These are phyloP conservation scores for Leishmania aethiopica DNA, from an alignment of 208 protist genomes.

Conservation along the genomic window DNA sequence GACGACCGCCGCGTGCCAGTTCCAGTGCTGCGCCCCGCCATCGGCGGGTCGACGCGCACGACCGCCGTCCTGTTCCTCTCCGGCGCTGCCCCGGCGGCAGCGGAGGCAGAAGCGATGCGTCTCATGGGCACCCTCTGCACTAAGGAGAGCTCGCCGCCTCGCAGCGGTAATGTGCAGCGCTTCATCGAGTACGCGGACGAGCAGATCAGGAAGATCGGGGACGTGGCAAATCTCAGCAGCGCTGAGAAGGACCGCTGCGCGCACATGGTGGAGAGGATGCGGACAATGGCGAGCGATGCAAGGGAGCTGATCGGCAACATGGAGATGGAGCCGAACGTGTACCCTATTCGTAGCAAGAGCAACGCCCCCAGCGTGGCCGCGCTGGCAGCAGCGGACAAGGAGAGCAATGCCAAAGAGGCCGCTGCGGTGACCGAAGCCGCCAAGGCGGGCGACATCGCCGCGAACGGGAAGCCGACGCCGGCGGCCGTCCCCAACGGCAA, in stretches of 20 bases:
- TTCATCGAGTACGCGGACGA: conserved; percentile 67
- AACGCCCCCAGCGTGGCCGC: background rate
- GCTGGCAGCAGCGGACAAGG: conserved; percentile 8
- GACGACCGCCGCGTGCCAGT: conserved; percentile 50
- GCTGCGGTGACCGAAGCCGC: background rate
- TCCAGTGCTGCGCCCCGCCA: conserved; percentile 41
- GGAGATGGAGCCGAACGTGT: conserved; percentile 47
- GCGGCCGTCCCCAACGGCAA: background rate
- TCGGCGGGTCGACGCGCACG: conserved; percentile 53
- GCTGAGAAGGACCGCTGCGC: conserved; percentile 27
- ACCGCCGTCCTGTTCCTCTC: conserved; percentile 34
- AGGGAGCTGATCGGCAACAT: conserved; percentile 42
- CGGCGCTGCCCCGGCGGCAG: conserved; percentile 33
- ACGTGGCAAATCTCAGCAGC: conserved; percentile 23
- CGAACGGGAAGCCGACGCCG: background rate
- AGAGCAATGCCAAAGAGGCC: background rate
- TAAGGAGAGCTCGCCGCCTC: conserved; percentile 50
- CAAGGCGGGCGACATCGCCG: too few relatives aligned
- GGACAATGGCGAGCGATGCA: conserved; percentile 43
- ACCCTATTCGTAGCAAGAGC: conserved; percentile 30
- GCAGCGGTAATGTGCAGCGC: conserved; percentile 78
- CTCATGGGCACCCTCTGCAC: conserved; percentile 31
- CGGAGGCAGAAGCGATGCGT: conserved; percentile 38
- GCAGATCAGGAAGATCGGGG: conserved; percentile 33
- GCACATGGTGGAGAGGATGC: conserved; percentile 38